phyloP scores from a whole-genome alignment of 2,329 filamentous ascomycete species.

The Sclerotinia nivalis region DNA sequence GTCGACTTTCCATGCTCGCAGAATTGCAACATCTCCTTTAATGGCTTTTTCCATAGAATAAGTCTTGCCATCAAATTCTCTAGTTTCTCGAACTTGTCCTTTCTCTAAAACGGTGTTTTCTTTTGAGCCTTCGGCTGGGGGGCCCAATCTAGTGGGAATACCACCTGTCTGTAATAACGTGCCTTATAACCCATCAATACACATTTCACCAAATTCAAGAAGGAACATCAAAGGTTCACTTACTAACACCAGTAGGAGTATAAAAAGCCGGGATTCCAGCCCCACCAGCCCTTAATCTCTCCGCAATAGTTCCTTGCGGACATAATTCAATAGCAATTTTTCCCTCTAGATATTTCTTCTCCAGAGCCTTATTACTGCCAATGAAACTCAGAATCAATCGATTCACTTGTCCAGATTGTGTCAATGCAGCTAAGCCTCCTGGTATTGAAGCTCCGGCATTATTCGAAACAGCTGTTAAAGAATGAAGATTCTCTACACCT shows the following conservation, averaged over 20 bases:
- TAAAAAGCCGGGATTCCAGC: slow-evolving; percentile 79
- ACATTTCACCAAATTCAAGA: no score
- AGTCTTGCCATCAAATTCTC: slow-evolving; percentile 69
- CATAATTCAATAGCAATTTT: slow-evolving; percentile 72
- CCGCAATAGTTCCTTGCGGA: slow-evolving; percentile 71
- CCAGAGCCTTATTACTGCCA: slow-evolving; percentile 73
- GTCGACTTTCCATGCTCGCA: slow-evolving; percentile 76
- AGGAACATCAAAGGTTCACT: slow-evolving; percentile 35
- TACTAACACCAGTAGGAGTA: slow-evolving; percentile 69
- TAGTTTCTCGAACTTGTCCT: slow-evolving; percentile 66
- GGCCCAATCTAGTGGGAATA: slow-evolving; percentile 63
- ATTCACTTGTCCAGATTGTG: slow-evolving; percentile 66
- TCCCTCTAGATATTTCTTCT: slow-evolving; percentile 72
- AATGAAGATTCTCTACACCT: slow-evolving; percentile 53
- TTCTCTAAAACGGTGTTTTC: slow-evolving; percentile 54
- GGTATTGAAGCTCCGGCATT: slow-evolving; percentile 71
- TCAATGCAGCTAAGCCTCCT: slow-evolving; percentile 66
- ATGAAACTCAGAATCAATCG: slow-evolving; percentile 74
- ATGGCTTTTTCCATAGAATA: slow-evolving; percentile 79
- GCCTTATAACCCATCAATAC: slow-evolving; percentile 42
- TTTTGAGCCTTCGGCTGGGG: slow-evolving; percentile 46
- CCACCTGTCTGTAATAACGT: slow-evolving; percentile 67
- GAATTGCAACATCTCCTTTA: slow-evolving; percentile 72
- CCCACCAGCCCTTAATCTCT: slow-evolving; percentile 69
- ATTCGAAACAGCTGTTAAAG: slow-evolving; percentile 75